Conservation (phyloP, 2,329 filamentous ascomycete genomes). For the Clonostachys sp. region DNA sequence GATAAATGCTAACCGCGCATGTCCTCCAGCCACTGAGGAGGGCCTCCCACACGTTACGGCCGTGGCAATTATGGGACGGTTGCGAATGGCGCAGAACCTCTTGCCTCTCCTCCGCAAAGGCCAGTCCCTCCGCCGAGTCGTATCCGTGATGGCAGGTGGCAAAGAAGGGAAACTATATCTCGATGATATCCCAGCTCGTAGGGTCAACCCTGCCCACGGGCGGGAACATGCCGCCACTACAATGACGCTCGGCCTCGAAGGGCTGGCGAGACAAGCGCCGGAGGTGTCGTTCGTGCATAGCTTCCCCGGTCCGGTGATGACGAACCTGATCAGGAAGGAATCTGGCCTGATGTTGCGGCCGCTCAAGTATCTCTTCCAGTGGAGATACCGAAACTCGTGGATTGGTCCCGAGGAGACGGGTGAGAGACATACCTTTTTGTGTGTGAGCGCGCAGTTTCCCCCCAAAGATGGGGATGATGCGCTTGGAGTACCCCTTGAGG, state of each 20-base stretch:
- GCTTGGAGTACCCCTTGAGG: background rate
- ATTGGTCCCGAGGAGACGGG: slow-evolving; percentile 11
- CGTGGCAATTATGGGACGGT: slow-evolving; percentile 53
- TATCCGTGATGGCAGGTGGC: slow-evolving; percentile 16
- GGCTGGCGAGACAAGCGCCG: slow-evolving; percentile 9
- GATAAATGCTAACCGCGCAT: background rate
- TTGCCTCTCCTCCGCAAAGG: slow-evolving; percentile 42
- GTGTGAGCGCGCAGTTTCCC: slow-evolving; percentile 10
- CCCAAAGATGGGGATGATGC: background rate
- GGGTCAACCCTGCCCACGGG: slow-evolving; percentile 8
- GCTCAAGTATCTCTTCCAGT: slow-evolving; percentile 3
- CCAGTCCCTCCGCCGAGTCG: slow-evolving; percentile 10
- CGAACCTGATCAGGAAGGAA: slow-evolving; percentile 12
- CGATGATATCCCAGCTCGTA: slow-evolving; percentile 14
- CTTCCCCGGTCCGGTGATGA: slow-evolving; percentile 18
- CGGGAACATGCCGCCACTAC: slow-evolving; percentile 12
- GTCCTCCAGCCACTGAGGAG: slow-evolving; percentile 45
- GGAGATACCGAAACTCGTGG: slow-evolving; percentile 5
- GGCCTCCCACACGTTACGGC: slow-evolving; percentile 46
- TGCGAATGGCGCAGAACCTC: slow-evolving; percentile 51
- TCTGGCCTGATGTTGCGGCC: slow-evolving; percentile 10
- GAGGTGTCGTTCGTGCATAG: slow-evolving; percentile 19
- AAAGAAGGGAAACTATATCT: slow-evolving; percentile 9
- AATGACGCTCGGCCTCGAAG: slow-evolving; percentile 16
- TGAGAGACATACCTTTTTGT: slow-evolving; percentile 15